Evolutionary conservation across 1,284 basidiomycete genomes (phyloP).

Genomic region (Ustilago sp.): DNA sequence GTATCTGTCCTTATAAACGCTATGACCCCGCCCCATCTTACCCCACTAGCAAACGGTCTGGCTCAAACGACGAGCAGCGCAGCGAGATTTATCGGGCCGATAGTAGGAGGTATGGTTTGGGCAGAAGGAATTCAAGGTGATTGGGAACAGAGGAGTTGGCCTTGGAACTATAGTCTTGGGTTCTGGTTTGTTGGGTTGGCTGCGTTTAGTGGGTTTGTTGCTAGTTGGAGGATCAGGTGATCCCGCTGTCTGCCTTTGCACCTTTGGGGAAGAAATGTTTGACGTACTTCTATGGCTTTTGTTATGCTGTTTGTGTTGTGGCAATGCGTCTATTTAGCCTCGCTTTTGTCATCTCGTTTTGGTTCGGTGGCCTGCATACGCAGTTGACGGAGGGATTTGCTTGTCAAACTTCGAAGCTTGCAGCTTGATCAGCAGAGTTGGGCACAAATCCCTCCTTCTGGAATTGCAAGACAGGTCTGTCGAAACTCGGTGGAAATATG

Average conservation of each 20-base stretch:
- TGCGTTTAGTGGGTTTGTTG: constrained; percentile 58
- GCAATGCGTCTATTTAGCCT: no score
- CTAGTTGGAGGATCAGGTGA: constrained; percentile 49
- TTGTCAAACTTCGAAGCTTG: no score
- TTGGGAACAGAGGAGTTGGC: constrained; percentile 47
- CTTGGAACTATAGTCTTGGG: constrained; percentile 65
- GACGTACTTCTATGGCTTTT: no score
- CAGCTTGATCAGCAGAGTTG: no score
- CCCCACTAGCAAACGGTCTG: constrained; percentile 71
- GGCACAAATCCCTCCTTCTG: no score
- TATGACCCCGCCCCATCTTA: constrained; percentile 70
- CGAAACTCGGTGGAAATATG: no score
- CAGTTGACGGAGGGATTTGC: no score
- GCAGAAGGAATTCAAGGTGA: constrained; percentile 62
- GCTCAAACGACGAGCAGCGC: constrained; percentile 70
- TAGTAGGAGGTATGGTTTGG: constrained; percentile 67
- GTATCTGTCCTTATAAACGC: constrained; percentile 70
- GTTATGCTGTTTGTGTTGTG: no score
- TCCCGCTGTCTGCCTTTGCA: neutral
- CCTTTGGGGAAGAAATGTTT: no score
- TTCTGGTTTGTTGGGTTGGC: constrained; percentile 65
- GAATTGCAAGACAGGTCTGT: no score
- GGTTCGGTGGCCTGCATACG: no score
- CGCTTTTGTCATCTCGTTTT: no score
- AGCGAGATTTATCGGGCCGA: constrained; percentile 70